Percentiles rank a stretch among this genome's conserved stretches.
Conservation (phyloP, 805 yeast genomes). For the Starmerella tilneyi region DNA sequence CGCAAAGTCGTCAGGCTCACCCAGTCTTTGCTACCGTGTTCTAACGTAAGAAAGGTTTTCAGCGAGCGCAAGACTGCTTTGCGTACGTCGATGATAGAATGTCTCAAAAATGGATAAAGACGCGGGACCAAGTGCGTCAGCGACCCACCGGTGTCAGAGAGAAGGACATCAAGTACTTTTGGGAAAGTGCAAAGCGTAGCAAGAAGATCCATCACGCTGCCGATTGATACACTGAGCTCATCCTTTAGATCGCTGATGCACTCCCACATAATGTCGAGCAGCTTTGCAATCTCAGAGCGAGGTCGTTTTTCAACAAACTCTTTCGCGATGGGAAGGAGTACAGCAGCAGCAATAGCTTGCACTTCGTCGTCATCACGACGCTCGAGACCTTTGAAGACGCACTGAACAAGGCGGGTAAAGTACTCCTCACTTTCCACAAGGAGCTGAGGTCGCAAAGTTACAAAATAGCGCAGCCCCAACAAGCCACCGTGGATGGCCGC, state of each 20-base stretch:
- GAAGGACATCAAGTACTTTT: slow-evolving; percentile 64
- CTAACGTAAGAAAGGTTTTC: slow-evolving; percentile 54
- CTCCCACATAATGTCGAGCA: slow-evolving; percentile 74
- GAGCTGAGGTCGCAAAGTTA: slow-evolving; percentile 76
- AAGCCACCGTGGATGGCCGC: slow-evolving; percentile 98
- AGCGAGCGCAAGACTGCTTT: slow-evolving; percentile 76
- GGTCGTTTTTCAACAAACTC: slow-evolving; percentile 64
- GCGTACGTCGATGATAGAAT: slow-evolving; percentile 84
- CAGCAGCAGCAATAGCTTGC: slow-evolving; percentile 92
- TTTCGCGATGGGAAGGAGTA: slow-evolving; percentile 79
- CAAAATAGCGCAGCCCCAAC: slow-evolving; percentile 85
- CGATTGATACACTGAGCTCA: slow-evolving; percentile 88
- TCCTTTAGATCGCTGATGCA: slow-evolving; percentile 76
- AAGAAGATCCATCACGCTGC: slow-evolving; percentile 87
- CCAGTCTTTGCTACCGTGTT: slow-evolving; percentile 49
- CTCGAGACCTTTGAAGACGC: slow-evolving; percentile 75
- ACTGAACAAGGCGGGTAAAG: slow-evolving; percentile 61
- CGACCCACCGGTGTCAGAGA: slow-evolving; percentile 44
- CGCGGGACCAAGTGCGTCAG: slow-evolving; percentile 77
- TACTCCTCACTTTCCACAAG: slow-evolving; percentile 47
- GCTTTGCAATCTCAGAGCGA: slow-evolving; percentile 34
- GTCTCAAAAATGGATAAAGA: slow-evolving; percentile 83
- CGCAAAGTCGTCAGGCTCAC: slow-evolving; percentile 63
- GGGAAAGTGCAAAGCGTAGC: slow-evolving; percentile 78
- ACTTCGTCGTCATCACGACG: slow-evolving; percentile 83